Evolutionary conservation across 2,329 filamentous ascomycete species (phyloP).

Genomic region (Curvularia spicifera): DNA sequence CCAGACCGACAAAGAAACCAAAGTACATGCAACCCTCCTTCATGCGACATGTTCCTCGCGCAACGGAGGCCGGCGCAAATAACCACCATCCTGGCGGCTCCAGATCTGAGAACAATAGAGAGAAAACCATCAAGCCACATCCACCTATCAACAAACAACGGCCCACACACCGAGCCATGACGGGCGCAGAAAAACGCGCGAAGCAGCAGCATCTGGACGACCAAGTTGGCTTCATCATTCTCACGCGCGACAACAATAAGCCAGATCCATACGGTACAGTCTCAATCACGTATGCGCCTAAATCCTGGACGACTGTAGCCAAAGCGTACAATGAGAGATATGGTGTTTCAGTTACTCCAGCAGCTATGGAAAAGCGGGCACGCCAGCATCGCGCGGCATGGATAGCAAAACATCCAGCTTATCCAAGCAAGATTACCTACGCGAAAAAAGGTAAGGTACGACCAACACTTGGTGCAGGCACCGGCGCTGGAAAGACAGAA

Average conservation of each 20-base stretch:
- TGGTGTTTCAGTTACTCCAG: constrained; percentile 3
- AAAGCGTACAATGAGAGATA: constrained; percentile 19
- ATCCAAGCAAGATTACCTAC: constrained; percentile 16
- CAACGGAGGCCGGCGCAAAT: background rate
- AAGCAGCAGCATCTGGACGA: constrained; percentile 6
- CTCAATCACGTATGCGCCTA: constrained; percentile 16
- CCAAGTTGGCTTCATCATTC: constrained; percentile 21
- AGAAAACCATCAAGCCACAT: no score
- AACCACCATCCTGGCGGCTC: background rate
- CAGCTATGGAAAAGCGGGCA: constrained; percentile 22
- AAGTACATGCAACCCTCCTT: background rate
- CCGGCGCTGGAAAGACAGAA: background rate
- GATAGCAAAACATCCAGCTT: constrained; percentile 10
- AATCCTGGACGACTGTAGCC: constrained; percentile 14
- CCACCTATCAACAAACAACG: background rate
- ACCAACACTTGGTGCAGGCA: background rate
- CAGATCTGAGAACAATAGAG: background rate
- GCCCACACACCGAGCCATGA: constrained; percentile 1
- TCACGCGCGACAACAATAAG: constrained; percentile 22
- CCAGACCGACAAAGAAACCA: background rate
- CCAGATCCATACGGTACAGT: constrained; percentile 14
- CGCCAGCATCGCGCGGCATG: constrained; percentile 13
- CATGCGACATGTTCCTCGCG: background rate
- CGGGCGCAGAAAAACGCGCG: background rate
- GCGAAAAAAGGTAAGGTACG: constrained; percentile 3